These are phyloP conservation scores for Gardenia jasminoides DNA, from an alignment of 257 asterid species.

Conservation along the genomic window DNA sequence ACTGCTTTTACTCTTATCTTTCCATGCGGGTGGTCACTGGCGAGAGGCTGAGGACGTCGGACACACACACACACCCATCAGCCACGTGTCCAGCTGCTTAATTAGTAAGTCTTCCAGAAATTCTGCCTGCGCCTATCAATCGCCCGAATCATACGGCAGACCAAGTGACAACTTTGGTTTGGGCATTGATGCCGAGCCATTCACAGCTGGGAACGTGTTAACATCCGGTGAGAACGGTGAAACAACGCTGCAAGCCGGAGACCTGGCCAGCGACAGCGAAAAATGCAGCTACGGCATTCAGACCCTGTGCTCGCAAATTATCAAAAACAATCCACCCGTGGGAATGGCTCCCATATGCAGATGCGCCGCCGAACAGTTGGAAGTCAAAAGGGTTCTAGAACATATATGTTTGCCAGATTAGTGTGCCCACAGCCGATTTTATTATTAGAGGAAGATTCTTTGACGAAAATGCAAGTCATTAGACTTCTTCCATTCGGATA, in stretches of 20 bases:
- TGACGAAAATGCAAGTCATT: neutral
- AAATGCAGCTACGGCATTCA: neutral
- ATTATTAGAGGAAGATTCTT: neutral
- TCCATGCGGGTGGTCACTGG: no score
- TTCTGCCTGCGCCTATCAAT: constrained; percentile 3
- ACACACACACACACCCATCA: no score
- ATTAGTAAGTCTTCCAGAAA: no score
- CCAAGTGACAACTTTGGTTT: neutral
- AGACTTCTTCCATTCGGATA: neutral
- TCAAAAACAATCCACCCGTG: neutral
- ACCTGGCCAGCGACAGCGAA: neutral
- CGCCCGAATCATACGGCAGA: constrained; percentile 13
- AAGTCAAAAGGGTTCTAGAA: no score
- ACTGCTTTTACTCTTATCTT: no score
- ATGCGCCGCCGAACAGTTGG: neutral
- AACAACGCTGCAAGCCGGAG: neutral
- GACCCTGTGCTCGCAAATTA: neutral
- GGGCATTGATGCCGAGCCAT: neutral
- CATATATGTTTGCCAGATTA: no score
- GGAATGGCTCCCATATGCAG: neutral
- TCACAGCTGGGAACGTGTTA: neutral
- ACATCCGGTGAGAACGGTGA: neutral
- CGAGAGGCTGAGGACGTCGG: no score
- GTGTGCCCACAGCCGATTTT: no score
- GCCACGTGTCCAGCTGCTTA: no score